Percentiles rank a stretch among this genome's conserved stretches.
These are phyloP conservation scores for Aspergillus terreus DNA, from an alignment of 2,329 filamentous ascomycete genomes.

Conservation along the genomic window DNA sequence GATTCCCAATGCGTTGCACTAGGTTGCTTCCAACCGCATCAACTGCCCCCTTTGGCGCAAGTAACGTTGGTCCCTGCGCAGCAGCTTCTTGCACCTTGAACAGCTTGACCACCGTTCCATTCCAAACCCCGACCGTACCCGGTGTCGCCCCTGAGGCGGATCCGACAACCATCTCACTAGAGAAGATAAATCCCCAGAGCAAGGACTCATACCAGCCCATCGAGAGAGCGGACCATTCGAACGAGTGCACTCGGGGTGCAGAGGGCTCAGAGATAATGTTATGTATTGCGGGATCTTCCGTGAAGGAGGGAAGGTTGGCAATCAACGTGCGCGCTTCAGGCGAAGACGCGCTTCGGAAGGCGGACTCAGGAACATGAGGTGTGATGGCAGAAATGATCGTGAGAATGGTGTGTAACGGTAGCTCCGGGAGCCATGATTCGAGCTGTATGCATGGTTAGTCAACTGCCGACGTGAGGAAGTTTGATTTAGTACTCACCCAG, in stretches of 20 bases:
- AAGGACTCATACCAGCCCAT: slow-evolving; percentile 95
- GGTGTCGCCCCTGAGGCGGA: slow-evolving; percentile 53
- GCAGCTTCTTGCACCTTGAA: slow-evolving; percentile 87
- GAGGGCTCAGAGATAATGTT: slow-evolving; percentile 67
- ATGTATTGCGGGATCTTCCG: slow-evolving; percentile 56
- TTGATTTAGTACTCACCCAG: slow-evolving; percentile 54
- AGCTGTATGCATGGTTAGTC: slow-evolving; percentile 52
- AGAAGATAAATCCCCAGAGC: slow-evolving; percentile 90
- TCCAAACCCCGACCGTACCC: slow-evolving; percentile 91
- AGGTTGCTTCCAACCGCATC: slow-evolving; percentile 90
- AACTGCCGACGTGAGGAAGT: neutral
- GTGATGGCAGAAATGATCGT: slow-evolving; percentile 64
- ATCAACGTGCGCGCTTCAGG: slow-evolving; percentile 41
- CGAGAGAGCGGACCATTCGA: slow-evolving; percentile 88
- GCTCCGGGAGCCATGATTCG: slow-evolving; percentile 86
- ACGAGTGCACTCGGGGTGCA: slow-evolving; percentile 75
- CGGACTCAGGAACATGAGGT: slow-evolving; percentile 49
- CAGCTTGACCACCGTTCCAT: slow-evolving; percentile 79
- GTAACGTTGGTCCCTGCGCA: slow-evolving; percentile 72
- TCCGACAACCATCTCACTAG: slow-evolving; percentile 72
- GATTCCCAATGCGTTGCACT: slow-evolving; percentile 77
- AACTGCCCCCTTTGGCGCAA: slow-evolving; percentile 83
- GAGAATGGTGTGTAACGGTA: slow-evolving; percentile 83
- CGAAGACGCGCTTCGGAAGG: slow-evolving; percentile 38
- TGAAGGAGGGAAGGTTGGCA: slow-evolving; percentile 40